Evolutionary conservation across 2,329 filamentous ascomycete species (phyloP).

Genomic region (Westerdykella sp.): DNA sequence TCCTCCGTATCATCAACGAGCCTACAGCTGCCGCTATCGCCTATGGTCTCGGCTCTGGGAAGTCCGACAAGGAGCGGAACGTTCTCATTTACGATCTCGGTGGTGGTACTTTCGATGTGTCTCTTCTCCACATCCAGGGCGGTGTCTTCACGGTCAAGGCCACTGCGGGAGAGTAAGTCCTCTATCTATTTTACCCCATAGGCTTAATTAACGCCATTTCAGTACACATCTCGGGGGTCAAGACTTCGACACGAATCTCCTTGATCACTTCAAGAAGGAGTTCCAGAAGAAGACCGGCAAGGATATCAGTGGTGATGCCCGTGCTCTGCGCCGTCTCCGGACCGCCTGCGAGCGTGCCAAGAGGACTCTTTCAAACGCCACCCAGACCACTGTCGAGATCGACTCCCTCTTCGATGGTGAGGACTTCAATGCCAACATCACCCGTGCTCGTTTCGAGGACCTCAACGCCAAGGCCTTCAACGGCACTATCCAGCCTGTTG

Average conservation of each 20-base stretch:
- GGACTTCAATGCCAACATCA: conserved; percentile 96
- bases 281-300: conserved; percentile 78
- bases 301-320: conserved; percentile 71
- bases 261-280: conserved; percentile 96
- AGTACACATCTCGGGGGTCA: conserved; percentile 84
- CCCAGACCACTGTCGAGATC: conserved; percentile 96
- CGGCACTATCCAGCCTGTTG: conserved; percentile 89
- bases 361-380: conserved; percentile 95
- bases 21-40: conserved; percentile 96
- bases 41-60: conserved; percentile 92
- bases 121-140: conserved; percentile 95
- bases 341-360: conserved; percentile 99
- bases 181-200: background rate
- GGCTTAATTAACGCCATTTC: background rate
- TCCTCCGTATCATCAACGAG: conserved; percentile 99
- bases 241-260: conserved; percentile 92
- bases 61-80: conserved; percentile 96
- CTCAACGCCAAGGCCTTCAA: conserved; percentile 93
- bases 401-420: conserved; percentile 97
- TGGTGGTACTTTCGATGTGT: conserved; percentile 99
- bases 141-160: conserved; percentile 99
- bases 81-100: conserved; percentile 99
- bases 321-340: conserved; percentile 90
- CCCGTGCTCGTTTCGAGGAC: conserved; percentile 98
- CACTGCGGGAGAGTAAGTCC: conserved; percentile 70